phyloP scores from a whole-genome alignment of 2,329 filamentous ascomycete genomes.

The Fusarium sp. region DNA sequence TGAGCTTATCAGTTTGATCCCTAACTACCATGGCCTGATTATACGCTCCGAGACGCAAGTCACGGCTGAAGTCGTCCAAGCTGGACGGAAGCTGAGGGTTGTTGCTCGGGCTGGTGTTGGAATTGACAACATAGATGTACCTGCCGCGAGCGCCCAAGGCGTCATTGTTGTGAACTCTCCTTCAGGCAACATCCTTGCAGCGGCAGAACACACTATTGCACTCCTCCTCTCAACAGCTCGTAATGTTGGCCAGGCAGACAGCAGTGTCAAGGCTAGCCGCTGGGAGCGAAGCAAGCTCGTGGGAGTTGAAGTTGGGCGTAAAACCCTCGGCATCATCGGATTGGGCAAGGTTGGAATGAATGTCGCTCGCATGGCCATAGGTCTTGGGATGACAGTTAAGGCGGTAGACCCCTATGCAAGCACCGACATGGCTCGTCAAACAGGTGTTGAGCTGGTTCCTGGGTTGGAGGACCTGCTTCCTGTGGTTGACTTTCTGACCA shows the following conservation, averaged over 20 bases:
- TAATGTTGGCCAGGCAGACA: conserved; percentile 75
- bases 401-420: conserved; percentile 83
- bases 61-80: conserved; percentile 71
- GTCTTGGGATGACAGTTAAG: conserved; percentile 78
- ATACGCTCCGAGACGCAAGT: conserved; percentile 86
- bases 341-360: conserved; percentile 85
- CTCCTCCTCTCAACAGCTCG: conserved; percentile 78
- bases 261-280: conserved; percentile 73
- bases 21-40: conserved; percentile 78
- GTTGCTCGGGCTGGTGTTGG: conserved; percentile 84
- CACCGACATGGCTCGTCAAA: conserved; percentile 72
- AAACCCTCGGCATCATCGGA: conserved; percentile 79
- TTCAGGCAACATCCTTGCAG: conserved; percentile 81
- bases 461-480: conserved; percentile 69
- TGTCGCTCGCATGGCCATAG: conserved; percentile 80
- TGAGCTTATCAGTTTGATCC: conserved; percentile 73
- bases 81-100: conserved; percentile 75
- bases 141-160: conserved; percentile 74
- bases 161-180: conserved; percentile 85
- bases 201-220: conserved; percentile 80
- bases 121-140: conserved; percentile 83
- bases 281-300: conserved; percentile 81
- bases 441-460: conserved; percentile 70
- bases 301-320: conserved; percentile 80
- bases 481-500: conserved; percentile 78